Conservation (phyloP, 768 basidiomycete species). For the Lactarius evosmus region DNA sequence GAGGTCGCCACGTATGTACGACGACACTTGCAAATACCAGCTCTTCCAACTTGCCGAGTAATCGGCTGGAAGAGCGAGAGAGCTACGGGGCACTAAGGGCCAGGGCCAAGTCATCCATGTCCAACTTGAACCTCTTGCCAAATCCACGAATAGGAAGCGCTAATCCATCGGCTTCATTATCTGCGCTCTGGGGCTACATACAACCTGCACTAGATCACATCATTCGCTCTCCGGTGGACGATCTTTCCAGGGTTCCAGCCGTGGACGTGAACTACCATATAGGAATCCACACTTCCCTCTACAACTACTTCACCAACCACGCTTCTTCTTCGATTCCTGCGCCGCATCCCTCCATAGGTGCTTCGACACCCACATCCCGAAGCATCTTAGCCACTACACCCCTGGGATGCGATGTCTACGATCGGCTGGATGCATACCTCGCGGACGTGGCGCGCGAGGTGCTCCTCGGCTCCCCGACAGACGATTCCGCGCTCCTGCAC, state of each 20-base stretch:
- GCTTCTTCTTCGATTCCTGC: conserved; percentile 16
- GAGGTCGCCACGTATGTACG: conserved; percentile 11
- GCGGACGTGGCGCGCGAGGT: conserved; percentile 38
- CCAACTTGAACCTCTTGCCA: conserved; percentile 18
- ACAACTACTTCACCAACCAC: conserved; percentile 62
- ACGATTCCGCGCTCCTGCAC: conserved; percentile 62
- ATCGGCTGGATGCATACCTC: conserved; percentile 69
- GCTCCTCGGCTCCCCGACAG: conserved; percentile 2
- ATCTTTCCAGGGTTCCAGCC: conserved; percentile 57
- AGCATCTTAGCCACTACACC: conserved; percentile 30
- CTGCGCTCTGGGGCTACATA: conserved; percentile 71
- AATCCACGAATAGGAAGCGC: conserved; percentile 42
- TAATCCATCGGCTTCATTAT: conserved; percentile 69
- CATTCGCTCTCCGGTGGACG: conserved; percentile 63
- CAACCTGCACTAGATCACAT: conserved; percentile 76
- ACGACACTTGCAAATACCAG: conserved; percentile 9
- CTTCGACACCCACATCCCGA: neutral
- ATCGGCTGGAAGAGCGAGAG: conserved; percentile 4
- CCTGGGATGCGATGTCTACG: conserved; percentile 57
- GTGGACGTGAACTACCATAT: conserved; percentile 72
- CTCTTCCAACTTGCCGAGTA: conserved; percentile 1
- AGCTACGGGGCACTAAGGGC: neutral
- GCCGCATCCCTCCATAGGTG: conserved; percentile 10
- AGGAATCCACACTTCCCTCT: conserved; percentile 77
- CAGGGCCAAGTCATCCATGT: conserved; percentile 1